Percentiles rank a stretch among this genome's conserved stretches.
Evolutionary conservation across 139 green algal species (phyloP).

Genomic region (Haematococcus lacustris): DNA sequence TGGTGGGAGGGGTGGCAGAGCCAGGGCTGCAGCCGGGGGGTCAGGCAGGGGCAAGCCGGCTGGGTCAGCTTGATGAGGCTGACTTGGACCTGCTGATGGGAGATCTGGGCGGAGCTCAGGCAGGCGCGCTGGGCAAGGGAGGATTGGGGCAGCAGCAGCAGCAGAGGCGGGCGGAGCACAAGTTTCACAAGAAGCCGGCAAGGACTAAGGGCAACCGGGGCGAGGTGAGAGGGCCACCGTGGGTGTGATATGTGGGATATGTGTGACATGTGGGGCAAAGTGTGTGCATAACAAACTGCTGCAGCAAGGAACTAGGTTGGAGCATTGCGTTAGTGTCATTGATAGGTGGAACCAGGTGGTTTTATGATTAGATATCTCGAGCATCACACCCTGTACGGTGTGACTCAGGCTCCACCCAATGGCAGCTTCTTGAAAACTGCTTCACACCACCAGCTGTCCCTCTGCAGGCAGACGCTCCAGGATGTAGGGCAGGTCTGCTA

Average conservation of each 20-base stretch:
- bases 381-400: too few species aligned
- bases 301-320: neutral
- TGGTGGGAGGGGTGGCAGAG: too few species aligned
- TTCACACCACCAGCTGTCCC: too few species aligned
- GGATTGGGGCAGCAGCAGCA: neutral
- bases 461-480: too few species aligned
- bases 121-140: neutral
- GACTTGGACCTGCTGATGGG: conserved; percentile 45
- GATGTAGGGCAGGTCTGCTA: too few species aligned
- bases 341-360: neutral
- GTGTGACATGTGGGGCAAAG: neutral
- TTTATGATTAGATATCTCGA: neutral
- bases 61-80: conserved; percentile 24
- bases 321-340: too few species aligned
- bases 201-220: conserved; percentile 55
- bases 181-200: conserved; percentile 77
- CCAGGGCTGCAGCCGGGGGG: neutral
- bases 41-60: neutral
- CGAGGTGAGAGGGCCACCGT: neutral
- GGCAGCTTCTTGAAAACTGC: neutral
- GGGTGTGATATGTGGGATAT: neutral
- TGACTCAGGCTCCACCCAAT: neutral
- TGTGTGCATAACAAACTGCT: neutral
- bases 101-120: conserved; percentile 5
- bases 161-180: conserved; percentile 53